Evolutionary conservation across 352 stramenopile genomes (phyloP).

Genomic region (Phytophthora pistaciae): DNA sequence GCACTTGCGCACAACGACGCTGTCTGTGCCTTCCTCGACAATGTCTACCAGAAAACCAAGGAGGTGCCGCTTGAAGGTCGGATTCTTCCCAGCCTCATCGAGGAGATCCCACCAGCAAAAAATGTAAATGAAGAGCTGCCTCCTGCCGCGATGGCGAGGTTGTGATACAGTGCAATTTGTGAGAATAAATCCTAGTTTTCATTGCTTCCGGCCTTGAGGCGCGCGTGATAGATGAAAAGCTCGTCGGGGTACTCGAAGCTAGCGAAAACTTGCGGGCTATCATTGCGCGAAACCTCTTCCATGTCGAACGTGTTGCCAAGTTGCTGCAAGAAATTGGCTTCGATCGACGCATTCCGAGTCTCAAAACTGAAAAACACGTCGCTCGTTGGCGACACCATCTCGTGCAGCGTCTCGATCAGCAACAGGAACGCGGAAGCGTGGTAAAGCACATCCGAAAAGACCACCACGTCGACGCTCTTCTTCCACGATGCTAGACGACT

Average conservation of each 20-base stretch:
- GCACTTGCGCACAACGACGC: constrained; percentile 62
- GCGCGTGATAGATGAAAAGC: constrained; percentile 54
- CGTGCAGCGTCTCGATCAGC: constrained; percentile 45
- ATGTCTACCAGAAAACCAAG: constrained; percentile 58
- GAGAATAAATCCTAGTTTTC: constrained; percentile 10
- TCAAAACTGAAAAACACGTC: constrained; percentile 59
- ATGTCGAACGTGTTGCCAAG: constrained; percentile 41
- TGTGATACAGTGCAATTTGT: constrained; percentile 37
- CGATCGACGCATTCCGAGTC: constrained; percentile 47
- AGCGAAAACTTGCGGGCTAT: constrained; percentile 33
- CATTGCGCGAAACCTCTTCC: constrained; percentile 22
- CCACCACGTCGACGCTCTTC: constrained; percentile 43
- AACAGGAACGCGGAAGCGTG: constrained; percentile 45
- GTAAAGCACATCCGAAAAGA: constrained; percentile 67
- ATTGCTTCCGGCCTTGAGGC: constrained; percentile 23
- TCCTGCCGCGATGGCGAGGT: constrained; percentile 22
- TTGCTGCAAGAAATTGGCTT: constrained; percentile 48
- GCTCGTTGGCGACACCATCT: constrained; percentile 33
- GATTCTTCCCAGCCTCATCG: constrained; percentile 20
- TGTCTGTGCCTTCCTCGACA: constrained; percentile 64
- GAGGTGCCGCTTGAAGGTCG: constrained; percentile 36
- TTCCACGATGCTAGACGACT: constrained; percentile 35
- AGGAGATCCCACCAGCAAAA: constrained; percentile 6
- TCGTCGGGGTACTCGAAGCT: constrained; percentile 52
- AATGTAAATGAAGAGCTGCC: neutral